Evolutionary conservation across 768 basidiomycete genomes (phyloP).

Genomic region (Leccinum subtestaceum): DNA sequence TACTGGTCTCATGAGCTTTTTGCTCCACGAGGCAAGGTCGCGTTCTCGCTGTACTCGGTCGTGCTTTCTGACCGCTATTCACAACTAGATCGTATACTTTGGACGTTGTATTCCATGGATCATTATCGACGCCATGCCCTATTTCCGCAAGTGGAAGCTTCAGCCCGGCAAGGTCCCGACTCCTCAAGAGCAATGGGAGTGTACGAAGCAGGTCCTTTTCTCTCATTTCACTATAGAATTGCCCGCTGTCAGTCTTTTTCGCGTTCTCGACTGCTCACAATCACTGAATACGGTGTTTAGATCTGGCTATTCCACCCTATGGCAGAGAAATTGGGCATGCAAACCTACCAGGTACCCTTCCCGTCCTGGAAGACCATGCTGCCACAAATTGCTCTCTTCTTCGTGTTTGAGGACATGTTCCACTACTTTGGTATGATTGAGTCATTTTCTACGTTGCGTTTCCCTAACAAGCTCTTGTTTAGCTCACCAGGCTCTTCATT

Average conservation of each 20-base stretch:
- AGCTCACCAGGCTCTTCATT: conserved; percentile 91
- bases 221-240: conserved; percentile 96
- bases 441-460: not conserved
- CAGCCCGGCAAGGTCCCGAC: conserved; percentile 86
- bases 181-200: conserved; percentile 85
- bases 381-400: conserved; percentile 83
- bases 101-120: conserved; percentile 95
- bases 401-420: conserved; percentile 94
- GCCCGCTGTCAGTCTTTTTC: conserved; percentile 60
- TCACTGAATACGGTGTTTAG: conserved; percentile 35
- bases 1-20: conserved; percentile 89
- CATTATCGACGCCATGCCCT: conserved; percentile 61
- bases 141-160: conserved; percentile 92
- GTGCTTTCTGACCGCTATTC: not conserved
- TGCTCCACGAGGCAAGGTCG: conserved; percentile 83
- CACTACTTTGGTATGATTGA: conserved; percentile 72
- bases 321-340: conserved; percentile 84
- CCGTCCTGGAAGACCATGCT: conserved; percentile 66
- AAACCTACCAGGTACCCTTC: conserved; percentile 92
- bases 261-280: not conserved
- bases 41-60: not conserved
- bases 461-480: not conserved
- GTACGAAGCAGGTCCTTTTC: conserved; percentile 90
- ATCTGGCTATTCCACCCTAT: conserved; percentile 92
- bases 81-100: conserved; percentile 84